These are phyloP conservation scores for Mycena vulgaris DNA, from an alignment of 768 basidiomycete species.

Conservation along the genomic window DNA sequence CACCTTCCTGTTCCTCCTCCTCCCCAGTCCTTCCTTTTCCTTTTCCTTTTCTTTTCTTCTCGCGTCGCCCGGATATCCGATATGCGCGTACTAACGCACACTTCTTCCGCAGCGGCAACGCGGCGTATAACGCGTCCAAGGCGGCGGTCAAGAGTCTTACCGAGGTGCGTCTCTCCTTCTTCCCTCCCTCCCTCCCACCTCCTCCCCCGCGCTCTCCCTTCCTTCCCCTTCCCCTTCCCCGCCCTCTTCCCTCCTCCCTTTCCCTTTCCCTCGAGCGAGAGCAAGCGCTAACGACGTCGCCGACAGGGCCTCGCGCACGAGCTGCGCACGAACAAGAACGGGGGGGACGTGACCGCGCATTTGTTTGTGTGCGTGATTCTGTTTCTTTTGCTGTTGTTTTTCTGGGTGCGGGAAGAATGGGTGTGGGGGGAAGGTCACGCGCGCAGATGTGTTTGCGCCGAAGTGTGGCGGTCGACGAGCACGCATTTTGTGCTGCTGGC, in stretches of 20 bases:
- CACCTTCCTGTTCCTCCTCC: no score
- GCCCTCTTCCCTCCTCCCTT: neutral
- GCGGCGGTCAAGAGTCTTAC: slow-evolving; percentile 82
- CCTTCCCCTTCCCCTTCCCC: neutral
- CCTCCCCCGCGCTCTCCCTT: neutral
- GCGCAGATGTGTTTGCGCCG: no score
- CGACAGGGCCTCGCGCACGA: slow-evolving; percentile 80
- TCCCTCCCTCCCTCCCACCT: neutral
- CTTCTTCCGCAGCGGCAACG: slow-evolving; percentile 76
- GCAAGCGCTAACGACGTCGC: slow-evolving; percentile 82
- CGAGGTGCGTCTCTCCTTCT: slow-evolving; percentile 58
- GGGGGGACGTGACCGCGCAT: slow-evolving; percentile 83
- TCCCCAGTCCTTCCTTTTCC: no score
- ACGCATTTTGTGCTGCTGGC: neutral
- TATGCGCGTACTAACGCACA: no score
- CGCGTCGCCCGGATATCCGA: no score
- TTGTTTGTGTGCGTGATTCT: slow-evolving; percentile 94
- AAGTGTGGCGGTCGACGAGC: no score
- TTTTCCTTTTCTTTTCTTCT: no score
- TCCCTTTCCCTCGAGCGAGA: slow-evolving; percentile 57
- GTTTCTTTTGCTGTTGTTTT: slow-evolving; percentile 2
- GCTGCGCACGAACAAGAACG: slow-evolving; percentile 50
- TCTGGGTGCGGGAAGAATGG: neutral
- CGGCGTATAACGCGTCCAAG: slow-evolving; percentile 84
- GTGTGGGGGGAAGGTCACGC: neutral